These are phyloP conservation scores for Licmophora abbreviata DNA, from an alignment of 108 stramenopile genomes.

Conservation along the genomic window DNA sequence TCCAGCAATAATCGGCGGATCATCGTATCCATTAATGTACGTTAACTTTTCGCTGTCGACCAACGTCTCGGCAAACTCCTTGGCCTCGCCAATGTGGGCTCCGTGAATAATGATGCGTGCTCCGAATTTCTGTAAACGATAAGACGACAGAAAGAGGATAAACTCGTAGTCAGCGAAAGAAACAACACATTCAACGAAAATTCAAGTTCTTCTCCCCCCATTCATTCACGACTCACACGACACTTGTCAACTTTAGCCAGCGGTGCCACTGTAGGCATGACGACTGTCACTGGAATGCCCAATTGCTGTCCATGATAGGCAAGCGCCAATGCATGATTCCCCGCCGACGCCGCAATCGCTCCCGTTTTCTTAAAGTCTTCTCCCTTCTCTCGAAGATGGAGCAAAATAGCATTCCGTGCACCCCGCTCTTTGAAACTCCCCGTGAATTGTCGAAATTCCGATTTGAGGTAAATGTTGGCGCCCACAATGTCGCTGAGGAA, in stretches of 20 bases:
- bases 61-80: constrained; percentile 67
- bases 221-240: constrained; percentile 63
- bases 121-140: constrained; percentile 68
- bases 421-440: constrained; percentile 98
- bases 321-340: constrained; percentile 89
- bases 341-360: constrained; percentile 90
- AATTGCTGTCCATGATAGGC: constrained; percentile 90
- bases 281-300: constrained; percentile 92
- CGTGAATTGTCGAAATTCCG: constrained; percentile 86
- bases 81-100: constrained; percentile 89
- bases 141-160: not conserved
- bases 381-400: constrained; percentile 33
- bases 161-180: not conserved
- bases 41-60: constrained; percentile 44
- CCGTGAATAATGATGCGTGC: constrained; percentile 89
- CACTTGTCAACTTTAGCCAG: constrained; percentile 95
- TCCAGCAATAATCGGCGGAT: constrained; percentile 93
- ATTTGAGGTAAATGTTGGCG: constrained; percentile 78
- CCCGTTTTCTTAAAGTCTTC: constrained; percentile 42
- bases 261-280: constrained; percentile 94
- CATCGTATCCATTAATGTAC: constrained; percentile 97
- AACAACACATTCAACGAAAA: not conserved
- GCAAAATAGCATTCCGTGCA: constrained; percentile 88
- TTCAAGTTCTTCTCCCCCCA: not conserved
- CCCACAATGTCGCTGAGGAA: constrained; percentile 74